Conservation (phyloP, 495 filamentous ascomycete genomes). For the Podospora pseudoanserina region DNA sequence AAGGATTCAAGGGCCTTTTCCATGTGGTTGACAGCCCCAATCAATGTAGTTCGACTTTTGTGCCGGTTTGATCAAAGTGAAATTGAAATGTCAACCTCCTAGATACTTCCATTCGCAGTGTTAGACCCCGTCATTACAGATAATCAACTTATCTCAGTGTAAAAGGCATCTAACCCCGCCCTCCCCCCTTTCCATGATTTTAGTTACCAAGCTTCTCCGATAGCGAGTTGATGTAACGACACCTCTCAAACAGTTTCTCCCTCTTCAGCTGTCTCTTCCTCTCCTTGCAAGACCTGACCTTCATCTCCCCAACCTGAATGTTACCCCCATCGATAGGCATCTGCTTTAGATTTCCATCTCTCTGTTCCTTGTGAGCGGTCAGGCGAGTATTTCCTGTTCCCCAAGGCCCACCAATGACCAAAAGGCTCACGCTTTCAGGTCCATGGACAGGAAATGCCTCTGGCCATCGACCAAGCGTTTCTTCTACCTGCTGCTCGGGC, state of each 20-base stretch:
- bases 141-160: neutral
- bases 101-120: neutral
- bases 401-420: slow-evolving; percentile 23
- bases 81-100: neutral
- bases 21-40: neutral
- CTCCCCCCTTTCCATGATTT: neutral
- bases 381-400: slow-evolving; percentile 14
- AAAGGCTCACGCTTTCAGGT: slow-evolving; percentile 6
- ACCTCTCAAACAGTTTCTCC: slow-evolving; percentile 23
- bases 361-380: neutral
- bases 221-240: slow-evolving; percentile 20
- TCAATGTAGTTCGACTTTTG: neutral
- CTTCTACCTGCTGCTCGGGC: neutral
- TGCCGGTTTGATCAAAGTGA: neutral
- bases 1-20: neutral
- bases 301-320: slow-evolving; percentile 10
- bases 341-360: neutral
- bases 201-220: slow-evolving; percentile 23
- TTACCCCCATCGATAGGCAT: slow-evolving; percentile 3
- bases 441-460: slow-evolving; percentile 16
- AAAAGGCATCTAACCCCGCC: neutral
- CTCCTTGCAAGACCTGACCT: neutral
- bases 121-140: neutral
- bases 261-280: slow-evolving; percentile 15
- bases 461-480: slow-evolving; percentile 12